These are phyloP conservation scores for Pseudogymnoascus sp. DNA, from an alignment of 2,329 filamentous ascomycete species.

Conservation along the genomic window DNA sequence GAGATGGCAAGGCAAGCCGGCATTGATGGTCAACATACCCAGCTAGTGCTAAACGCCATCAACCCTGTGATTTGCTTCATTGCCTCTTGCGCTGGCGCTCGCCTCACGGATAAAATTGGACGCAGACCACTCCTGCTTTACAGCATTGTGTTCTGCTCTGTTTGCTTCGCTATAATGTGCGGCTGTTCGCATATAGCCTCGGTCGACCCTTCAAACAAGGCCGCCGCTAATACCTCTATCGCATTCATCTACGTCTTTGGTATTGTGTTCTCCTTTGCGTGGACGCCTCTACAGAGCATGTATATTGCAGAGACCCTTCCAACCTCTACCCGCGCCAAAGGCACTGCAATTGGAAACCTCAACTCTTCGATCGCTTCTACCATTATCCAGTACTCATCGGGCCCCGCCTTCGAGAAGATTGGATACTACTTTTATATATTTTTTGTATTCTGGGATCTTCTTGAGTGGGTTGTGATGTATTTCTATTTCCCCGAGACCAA, in stretches of 20 bases:
- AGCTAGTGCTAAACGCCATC: constrained; percentile 22
- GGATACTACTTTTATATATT: constrained; percentile 30
- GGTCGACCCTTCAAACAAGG: constrained; percentile 12
- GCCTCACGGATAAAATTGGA: constrained; percentile 21
- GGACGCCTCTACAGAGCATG: constrained; percentile 42
- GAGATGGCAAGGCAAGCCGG: constrained; percentile 17
- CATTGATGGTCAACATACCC: constrained; percentile 26
- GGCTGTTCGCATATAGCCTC: neutral
- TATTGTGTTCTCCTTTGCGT: constrained; percentile 42
- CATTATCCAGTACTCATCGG: constrained; percentile 30
- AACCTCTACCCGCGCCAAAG: constrained; percentile 35
- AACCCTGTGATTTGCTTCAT: constrained; percentile 20
- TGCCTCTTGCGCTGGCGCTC: constrained; percentile 16
- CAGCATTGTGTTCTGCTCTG: constrained; percentile 18
- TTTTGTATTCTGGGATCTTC: constrained; percentile 25
- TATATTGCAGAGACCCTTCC: constrained; percentile 41
- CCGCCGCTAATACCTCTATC: constrained; percentile 37
- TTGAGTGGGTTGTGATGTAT: constrained; percentile 36
- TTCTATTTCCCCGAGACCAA: constrained; percentile 49
- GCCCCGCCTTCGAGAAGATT: constrained; percentile 30
- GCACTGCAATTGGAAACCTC: constrained; percentile 37
- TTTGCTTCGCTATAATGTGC: constrained; percentile 36
- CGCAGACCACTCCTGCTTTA: constrained; percentile 24
- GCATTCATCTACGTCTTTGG: constrained; percentile 47
- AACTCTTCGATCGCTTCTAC: constrained; percentile 29